Percentiles rank a stretch among this genome's conserved stretches.
phyloP scores from a whole-genome alignment of 2,329 filamentous ascomycete species.

The Phialophora chinensis region DNA sequence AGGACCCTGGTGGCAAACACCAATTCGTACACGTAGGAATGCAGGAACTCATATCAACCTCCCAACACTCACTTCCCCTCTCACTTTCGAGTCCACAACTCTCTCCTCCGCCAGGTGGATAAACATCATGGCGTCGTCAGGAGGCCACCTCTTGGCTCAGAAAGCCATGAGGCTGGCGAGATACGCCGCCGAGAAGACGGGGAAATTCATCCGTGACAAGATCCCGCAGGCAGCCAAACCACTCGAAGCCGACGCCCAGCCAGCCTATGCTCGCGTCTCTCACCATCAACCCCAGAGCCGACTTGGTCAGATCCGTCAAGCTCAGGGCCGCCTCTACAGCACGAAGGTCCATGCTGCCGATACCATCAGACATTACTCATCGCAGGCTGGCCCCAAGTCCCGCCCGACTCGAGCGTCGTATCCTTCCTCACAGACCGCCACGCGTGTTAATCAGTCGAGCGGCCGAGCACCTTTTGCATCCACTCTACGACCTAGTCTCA shows the following conservation, averaged over 20 bases:
- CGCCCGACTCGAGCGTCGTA: slow-evolving; percentile 60
- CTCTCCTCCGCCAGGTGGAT: slow-evolving; percentile 33
- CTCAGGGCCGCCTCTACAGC: slow-evolving; percentile 68
- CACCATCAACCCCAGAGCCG: slow-evolving; percentile 63
- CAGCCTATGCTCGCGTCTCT: slow-evolving; percentile 61
- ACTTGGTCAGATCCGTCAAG: slow-evolving; percentile 67
- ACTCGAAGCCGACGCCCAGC: slow-evolving; percentile 53
- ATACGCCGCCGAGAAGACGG: slow-evolving; percentile 57
- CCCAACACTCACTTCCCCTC: not conserved
- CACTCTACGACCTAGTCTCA: slow-evolving; percentile 88
- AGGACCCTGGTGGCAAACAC: slow-evolving; percentile 11
- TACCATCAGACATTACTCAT: slow-evolving; percentile 60
- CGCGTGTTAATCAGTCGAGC: slow-evolving; percentile 67
- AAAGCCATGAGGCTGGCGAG: slow-evolving; percentile 55
- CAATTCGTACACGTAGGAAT: not conserved
- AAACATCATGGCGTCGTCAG: slow-evolving; percentile 54
- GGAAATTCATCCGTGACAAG: slow-evolving; percentile 50
- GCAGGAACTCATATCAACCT: slow-evolving; percentile 2
- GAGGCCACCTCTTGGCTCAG: slow-evolving; percentile 57
- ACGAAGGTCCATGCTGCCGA: slow-evolving; percentile 55
- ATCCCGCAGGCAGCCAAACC: slow-evolving; percentile 46
- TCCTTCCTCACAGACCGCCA: slow-evolving; percentile 62
- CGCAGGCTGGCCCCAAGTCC: slow-evolving; percentile 48
- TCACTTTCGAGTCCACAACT: slow-evolving; percentile 14
- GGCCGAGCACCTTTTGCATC: slow-evolving; percentile 84